Conservation (phyloP, 192 early-diverging fungal species). For the Spinellus fusiger region DNA sequence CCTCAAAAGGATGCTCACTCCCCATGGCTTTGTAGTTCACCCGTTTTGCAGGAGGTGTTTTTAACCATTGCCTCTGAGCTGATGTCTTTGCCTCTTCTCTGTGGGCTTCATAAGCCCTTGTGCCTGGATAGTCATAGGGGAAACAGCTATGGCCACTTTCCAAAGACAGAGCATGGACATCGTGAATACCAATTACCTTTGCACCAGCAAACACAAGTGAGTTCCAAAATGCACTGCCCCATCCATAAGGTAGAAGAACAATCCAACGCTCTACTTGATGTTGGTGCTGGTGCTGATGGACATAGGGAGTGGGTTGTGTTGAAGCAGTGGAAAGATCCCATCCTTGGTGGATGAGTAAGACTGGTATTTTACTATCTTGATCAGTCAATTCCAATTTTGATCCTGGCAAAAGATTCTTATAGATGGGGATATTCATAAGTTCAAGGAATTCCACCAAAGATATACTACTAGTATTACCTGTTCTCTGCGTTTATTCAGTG, state of each 20-base stretch:
- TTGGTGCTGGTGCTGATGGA: constrained; percentile 11
- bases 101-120: constrained; percentile 48
- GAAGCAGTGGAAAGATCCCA: not conserved
- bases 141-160: constrained; percentile 73
- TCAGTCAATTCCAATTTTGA: constrained; percentile 47
- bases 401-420: constrained; percentile 42
- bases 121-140: constrained; percentile 83
- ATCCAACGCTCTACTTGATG: constrained; percentile 63
- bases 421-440: too few species aligned
- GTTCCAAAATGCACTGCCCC: constrained; percentile 86
- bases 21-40: constrained; percentile 70
- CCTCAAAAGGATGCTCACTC: constrained; percentile 62
- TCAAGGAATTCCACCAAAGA: too few species aligned
- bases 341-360: constrained; percentile 77
- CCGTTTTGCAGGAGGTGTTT: constrained; percentile 76
- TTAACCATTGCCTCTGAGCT: constrained; percentile 45
- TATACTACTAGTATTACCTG: constrained; percentile 16
- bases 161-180: constrained; percentile 63
- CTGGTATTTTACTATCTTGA: constrained; percentile 63
- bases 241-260: constrained; percentile 71
- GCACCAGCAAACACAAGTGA: constrained; percentile 86
- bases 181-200: constrained; percentile 68
- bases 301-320: constrained; percentile 32
- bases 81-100: constrained; percentile 33
- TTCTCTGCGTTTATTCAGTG: constrained; percentile 45